Evolutionary conservation across 768 basidiomycete genomes (phyloP), one percentile per base, ranked within the genome.

Genomic region (Psilocybe cubensis): DNA sequence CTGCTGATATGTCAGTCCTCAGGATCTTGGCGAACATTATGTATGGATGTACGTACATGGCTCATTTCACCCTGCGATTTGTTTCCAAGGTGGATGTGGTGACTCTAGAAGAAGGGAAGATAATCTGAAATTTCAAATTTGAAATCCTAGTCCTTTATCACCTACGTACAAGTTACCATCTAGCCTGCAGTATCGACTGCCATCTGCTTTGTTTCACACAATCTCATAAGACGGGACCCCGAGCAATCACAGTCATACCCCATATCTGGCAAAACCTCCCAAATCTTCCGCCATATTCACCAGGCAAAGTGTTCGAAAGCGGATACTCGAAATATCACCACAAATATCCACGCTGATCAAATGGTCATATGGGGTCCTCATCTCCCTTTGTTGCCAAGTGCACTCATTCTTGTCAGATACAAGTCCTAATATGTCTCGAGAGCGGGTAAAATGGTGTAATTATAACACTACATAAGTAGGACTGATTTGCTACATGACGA

Each of bases 11-110:
- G 62, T 65, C 62, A 64, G 58, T 61, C 53, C 40, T 46, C 52
- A 44, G 48, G 50, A 56, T 45, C 33, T 70, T 70, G 69, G 68
- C 70, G 62, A 11, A 29, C 5, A 27, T 18, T 29, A 28, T 46
- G 59, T 47, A 23, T 35, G 49, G 14, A 35, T 63, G 63, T 63
- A 66, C 64, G 61, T 68, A 65, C 68, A 63, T 59, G 56, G 46
- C 52, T 58, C 59, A 62, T 64, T 24, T 28, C 24, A 23, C 41
- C 25, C 51, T 46, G 21, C 21, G 4, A 23, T 38, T 14, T 38
- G 35, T 38, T 11, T 18, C 35, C 35, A 38, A n/a, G 35, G 35
- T 46, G 14, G 46, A 29, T 48, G 46, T 48, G 46, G 46, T 25
- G 20, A 31, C 21, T 35, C 35, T 41, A 29, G 4, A 52, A 52